These are phyloP conservation scores for Verticillium longisporum DNA, from an alignment of 2,329 filamentous ascomycete species.

Conservation along the genomic window DNA sequence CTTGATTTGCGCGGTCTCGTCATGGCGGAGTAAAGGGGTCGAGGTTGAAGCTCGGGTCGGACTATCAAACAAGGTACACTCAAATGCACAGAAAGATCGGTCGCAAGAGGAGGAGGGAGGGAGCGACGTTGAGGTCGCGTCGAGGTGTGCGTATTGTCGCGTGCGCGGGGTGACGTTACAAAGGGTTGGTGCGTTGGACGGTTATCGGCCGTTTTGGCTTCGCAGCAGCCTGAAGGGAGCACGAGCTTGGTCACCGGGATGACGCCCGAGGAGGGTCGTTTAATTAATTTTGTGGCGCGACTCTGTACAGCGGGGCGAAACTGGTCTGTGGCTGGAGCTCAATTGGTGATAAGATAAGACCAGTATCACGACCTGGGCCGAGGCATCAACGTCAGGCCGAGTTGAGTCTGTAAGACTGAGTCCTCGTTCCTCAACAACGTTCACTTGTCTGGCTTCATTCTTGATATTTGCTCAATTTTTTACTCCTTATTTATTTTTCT, in stretches of 20 bases:
- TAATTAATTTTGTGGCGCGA: neutral
- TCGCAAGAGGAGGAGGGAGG: neutral
- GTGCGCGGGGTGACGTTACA: neutral
- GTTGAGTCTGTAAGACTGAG: neutral
- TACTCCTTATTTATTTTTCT: neutral
- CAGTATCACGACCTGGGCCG: neutral
- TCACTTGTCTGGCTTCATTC: neutral
- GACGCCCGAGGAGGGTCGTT: neutral
- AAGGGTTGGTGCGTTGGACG: neutral
- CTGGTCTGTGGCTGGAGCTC: neutral
- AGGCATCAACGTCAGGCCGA: neutral
- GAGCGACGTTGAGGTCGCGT: conserved; percentile 3
- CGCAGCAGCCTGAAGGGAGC: neutral
- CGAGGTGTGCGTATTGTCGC: neutral
- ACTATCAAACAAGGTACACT: neutral
- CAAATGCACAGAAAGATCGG: neutral
- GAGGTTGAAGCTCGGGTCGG: neutral
- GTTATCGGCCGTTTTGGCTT: neutral
- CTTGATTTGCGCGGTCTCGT: conserved; percentile 58
- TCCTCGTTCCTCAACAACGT: neutral
- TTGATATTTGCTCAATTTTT: neutral
- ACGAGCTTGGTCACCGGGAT: neutral
- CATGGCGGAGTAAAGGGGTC: conserved; percentile 30
- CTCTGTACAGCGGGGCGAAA: neutral
- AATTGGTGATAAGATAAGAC: neutral